A percentile compares a stretch with the other conserved stretches of the same genome.
These are phyloP conservation scores for Thyridium curvatum DNA, from an alignment of 2,329 filamentous ascomycete species.

Conservation along the genomic window DNA sequence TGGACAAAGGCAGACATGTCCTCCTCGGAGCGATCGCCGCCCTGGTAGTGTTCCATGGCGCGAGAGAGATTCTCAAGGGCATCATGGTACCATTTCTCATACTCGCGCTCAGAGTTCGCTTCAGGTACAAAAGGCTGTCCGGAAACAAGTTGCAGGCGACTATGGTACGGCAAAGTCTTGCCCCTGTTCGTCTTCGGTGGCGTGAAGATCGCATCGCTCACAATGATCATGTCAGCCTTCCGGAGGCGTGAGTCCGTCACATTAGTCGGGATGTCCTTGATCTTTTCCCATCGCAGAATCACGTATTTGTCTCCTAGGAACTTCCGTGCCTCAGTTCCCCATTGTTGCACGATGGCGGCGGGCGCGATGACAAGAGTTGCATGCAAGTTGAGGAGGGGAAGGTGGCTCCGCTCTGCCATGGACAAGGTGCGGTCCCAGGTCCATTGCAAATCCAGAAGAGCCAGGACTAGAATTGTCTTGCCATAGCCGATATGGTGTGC, in stretches of 20 bases:
- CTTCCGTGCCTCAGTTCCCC: slow-evolving; percentile 22
- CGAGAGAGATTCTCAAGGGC: no score
- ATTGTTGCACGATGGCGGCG: slow-evolving; percentile 30
- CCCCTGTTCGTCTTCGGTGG: slow-evolving; percentile 2
- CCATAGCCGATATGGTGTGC: slow-evolving; percentile 38
- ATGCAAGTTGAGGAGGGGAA: slow-evolving; percentile 18
- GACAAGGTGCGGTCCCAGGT: slow-evolving; percentile 13
- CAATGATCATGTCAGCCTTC: slow-evolving; percentile 29
- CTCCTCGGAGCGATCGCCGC: no score
- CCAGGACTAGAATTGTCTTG: slow-evolving; percentile 34
- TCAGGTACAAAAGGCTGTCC: no score
- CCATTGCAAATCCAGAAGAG: slow-evolving; percentile 23
- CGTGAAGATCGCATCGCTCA: slow-evolving; percentile 20
- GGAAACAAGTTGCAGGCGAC: no score
- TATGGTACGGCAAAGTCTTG: slow-evolving; percentile 1
- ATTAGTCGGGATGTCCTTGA: slow-evolving; percentile 6
- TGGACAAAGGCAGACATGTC: no score
- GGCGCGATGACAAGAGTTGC: slow-evolving; percentile 34
- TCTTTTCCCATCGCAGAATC: slow-evolving; percentile 14
- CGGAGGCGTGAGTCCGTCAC: slow-evolving; percentile 10
- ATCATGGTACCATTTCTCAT: no score
- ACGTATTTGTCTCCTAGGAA: slow-evolving; percentile 23
- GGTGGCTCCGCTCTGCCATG: slow-evolving; percentile 6
- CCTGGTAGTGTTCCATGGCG: no score
- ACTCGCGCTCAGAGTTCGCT: no score